Percentiles rank a stretch among this genome's conserved stretches.
phyloP scores from a whole-genome alignment of 306 rosid species.

The Lathyrus aphaca region DNA sequence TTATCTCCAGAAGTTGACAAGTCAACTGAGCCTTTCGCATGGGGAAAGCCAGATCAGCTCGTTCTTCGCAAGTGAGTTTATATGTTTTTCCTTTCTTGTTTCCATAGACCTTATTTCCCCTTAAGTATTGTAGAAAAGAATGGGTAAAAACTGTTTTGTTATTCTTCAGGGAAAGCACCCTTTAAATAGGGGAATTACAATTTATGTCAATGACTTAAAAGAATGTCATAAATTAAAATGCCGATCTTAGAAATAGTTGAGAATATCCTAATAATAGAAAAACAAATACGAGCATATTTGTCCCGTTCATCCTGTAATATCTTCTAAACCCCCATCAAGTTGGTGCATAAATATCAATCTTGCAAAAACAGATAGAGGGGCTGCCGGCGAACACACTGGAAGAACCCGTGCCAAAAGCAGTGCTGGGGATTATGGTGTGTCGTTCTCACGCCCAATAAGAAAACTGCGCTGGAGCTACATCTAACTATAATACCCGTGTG shows the following conservation, averaged over 20 bases:
- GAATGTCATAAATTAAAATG: neutral
- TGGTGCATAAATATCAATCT: neutral
- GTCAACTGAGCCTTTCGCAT: conserved; percentile 80
- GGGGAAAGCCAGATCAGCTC: conserved; percentile 98
- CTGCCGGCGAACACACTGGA: neutral
- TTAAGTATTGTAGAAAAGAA: neutral
- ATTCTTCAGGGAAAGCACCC: neutral
- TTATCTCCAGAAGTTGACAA: conserved; percentile 79
- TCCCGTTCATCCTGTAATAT: neutral
- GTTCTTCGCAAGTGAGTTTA: conserved; percentile 88
- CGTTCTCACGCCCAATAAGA: neutral
- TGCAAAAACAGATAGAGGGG: neutral
- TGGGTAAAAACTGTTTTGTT: neutral
- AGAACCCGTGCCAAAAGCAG: neutral
- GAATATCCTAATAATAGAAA: neutral
- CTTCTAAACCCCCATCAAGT: neutral
- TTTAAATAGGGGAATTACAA: neutral
- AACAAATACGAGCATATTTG: neutral
- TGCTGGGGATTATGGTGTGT: neutral
- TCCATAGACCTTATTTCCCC: conserved; percentile 14
- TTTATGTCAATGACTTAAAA: neutral
- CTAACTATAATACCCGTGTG: neutral
- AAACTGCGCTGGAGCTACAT: neutral
- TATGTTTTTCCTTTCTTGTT: conserved; percentile 16
- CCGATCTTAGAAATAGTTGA: neutral